Evolutionary conservation across 805 yeast species (phyloP).

Genomic region (Priceomyces medius): DNA sequence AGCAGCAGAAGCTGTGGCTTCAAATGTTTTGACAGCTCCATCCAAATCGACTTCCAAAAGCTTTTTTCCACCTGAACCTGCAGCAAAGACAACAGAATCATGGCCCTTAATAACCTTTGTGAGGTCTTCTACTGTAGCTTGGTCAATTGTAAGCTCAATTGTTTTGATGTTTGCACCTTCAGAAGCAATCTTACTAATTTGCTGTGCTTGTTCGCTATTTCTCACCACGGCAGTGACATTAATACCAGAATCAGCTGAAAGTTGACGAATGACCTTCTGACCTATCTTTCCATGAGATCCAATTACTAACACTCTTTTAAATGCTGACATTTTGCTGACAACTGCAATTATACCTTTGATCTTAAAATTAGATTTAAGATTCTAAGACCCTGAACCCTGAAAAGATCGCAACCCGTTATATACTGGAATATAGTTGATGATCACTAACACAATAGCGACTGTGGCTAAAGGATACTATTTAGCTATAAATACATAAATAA

Average conservation of each 20-base stretch:
- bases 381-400: too few relatives aligned
- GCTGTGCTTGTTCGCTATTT: slow-evolving; percentile 41
- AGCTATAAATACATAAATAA: too few relatives aligned
- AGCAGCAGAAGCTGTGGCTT: slow-evolving; percentile 47
- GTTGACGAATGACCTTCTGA: slow-evolving; percentile 38
- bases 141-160: slow-evolving; percentile 38
- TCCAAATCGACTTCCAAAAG: slow-evolving; percentile 58
- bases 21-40: slow-evolving; percentile 56
- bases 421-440: too few relatives aligned
- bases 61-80: slow-evolving; percentile 62
- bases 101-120: slow-evolving; percentile 41
- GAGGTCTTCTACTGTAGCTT: slow-evolving; percentile 32
- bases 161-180: slow-evolving; percentile 26
- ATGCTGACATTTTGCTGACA: background rate
- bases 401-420: too few relatives aligned
- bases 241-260: slow-evolving; percentile 19
- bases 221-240: slow-evolving; percentile 46
- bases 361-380: too few relatives aligned
- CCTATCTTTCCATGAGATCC: slow-evolving; percentile 70
- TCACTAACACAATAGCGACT: too few relatives aligned
- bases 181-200: slow-evolving; percentile 37
- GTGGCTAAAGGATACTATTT: too few relatives aligned
- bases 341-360: background rate
- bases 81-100: slow-evolving; percentile 59
- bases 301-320: slow-evolving; percentile 28